phyloP scores from a whole-genome alignment of 192 early-diverging fungal genomes.

The Coemansia sp. region DNA sequence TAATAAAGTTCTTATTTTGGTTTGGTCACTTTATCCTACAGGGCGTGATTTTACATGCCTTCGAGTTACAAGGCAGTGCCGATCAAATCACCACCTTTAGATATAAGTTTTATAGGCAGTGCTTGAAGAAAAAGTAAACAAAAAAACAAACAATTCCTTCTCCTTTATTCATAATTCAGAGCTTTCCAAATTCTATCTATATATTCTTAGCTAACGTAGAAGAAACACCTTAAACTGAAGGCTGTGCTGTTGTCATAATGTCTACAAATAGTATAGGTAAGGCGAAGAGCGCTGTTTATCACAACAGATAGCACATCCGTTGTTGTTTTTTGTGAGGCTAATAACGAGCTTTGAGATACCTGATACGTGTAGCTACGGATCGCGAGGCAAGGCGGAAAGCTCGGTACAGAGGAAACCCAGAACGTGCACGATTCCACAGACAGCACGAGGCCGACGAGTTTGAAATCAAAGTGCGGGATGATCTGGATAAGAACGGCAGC shows the following conservation, averaged over 20 bases:
- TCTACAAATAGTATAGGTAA: neutral
- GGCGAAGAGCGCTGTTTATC: neutral
- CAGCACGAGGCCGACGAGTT: conserved; percentile 21
- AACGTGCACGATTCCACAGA: conserved; percentile 42
- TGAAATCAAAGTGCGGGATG: conserved; percentile 25
- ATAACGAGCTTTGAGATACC: neutral
- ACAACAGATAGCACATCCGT: neutral
- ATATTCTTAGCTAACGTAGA: too few relatives aligned
- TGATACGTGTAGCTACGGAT: conserved; percentile 3
- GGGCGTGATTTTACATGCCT: too few relatives aligned
- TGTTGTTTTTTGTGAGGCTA: neutral
- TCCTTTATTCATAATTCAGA: too few relatives aligned
- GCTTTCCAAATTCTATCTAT: too few relatives aligned
- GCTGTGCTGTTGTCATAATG: neutral
- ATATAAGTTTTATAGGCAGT: too few relatives aligned
- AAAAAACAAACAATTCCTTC: too few relatives aligned
- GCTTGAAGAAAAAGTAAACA: too few relatives aligned
- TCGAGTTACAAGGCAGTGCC: too few relatives aligned
- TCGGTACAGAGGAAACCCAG: conserved; percentile 48
- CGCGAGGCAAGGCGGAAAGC: conserved; percentile 43
- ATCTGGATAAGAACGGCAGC: conserved; percentile 4
- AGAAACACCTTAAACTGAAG: neutral
- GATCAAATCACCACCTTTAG: neutral
- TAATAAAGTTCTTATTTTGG: neutral
- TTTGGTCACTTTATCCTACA: neutral